phyloP scores from a whole-genome alignment of 2,329 filamentous ascomycete genomes.

The Coniochaeta sp. region DNA sequence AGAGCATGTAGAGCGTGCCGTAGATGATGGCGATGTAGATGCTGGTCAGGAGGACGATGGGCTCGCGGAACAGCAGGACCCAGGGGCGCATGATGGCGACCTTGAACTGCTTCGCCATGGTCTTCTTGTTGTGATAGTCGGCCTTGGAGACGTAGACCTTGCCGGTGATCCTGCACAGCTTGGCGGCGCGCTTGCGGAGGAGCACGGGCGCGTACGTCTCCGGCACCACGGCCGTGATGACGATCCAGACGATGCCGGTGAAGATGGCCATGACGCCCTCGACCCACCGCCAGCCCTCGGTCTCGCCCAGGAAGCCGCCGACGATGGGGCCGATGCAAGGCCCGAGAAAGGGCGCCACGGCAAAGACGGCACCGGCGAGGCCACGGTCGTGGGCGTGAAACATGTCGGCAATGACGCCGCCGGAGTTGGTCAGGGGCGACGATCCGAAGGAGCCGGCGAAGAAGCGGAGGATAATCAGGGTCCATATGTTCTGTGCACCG shows the following conservation, averaged over 20 bases:
- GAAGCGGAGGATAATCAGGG: conserved; percentile 56
- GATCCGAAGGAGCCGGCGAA: conserved; percentile 57
- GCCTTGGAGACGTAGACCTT: conserved; percentile 48
- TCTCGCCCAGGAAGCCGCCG: conserved; percentile 58
- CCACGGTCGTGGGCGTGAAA: conserved; percentile 46
- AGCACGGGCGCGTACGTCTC: conserved; percentile 56
- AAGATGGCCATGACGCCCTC: conserved; percentile 59
- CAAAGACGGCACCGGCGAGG: conserved; percentile 55
- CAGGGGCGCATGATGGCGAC: conserved; percentile 57
- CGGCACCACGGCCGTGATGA: conserved; percentile 42
- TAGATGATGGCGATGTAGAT: conserved; percentile 61
- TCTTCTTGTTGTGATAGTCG: conserved; percentile 30
- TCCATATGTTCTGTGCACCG: conserved; percentile 48
- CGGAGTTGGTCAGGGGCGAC: conserved; percentile 54
- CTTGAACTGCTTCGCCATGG: conserved; percentile 43
- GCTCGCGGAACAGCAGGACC: conserved; percentile 62
- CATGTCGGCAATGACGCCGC: conserved; percentile 56
- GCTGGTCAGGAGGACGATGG: conserved; percentile 58
- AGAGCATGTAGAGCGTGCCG: conserved; percentile 52
- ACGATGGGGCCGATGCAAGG: conserved; percentile 46
- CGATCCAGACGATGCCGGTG: conserved; percentile 52
- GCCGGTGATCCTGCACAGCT: conserved; percentile 43
- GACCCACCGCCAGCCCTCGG: conserved; percentile 64
- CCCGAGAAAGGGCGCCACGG: conserved; percentile 50
- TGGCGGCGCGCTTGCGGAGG: conserved; percentile 43